phyloP scores from a whole-genome alignment of 208 protist species.

The Angomonas deanei region DNA sequence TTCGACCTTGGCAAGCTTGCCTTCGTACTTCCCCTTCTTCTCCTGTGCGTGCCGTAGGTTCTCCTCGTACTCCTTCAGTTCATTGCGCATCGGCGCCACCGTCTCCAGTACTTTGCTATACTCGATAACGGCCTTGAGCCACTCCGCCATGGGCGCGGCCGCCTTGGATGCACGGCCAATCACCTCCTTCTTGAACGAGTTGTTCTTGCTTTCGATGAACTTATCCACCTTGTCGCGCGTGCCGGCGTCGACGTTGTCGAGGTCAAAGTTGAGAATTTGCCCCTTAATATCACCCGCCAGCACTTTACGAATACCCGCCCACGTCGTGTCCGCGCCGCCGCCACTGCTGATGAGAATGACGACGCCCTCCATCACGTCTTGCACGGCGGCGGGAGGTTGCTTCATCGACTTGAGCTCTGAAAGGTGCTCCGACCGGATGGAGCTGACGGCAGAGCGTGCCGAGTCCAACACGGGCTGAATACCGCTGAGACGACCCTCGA shows the following conservation, averaged over 20 bases:
- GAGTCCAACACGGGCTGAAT: constrained; percentile 95
- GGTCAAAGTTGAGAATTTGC: constrained; percentile 96
- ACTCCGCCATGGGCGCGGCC: constrained; percentile 95
- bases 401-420: constrained; percentile 95
- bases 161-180: constrained; percentile 93
- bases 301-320: constrained; percentile 94
- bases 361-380: constrained; percentile 96
- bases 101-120: constrained; percentile 95
- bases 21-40: constrained; percentile 87
- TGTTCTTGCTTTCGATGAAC: constrained; percentile 80
- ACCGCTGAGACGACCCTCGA: constrained; percentile 90
- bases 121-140: constrained; percentile 95
- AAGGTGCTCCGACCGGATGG: constrained; percentile 91
- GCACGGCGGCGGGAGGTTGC: constrained; percentile 92
- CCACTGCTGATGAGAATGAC: constrained; percentile 89
- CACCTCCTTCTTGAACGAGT: constrained; percentile 91
- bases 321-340: constrained; percentile 78
- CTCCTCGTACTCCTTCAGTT: constrained; percentile 76
- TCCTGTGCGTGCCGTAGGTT: constrained; percentile 80
- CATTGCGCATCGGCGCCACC: constrained; percentile 83
- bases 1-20: constrained; percentile 90
- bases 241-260: constrained; percentile 67
- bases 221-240: constrained; percentile 77
- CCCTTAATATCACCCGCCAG: constrained; percentile 91
- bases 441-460: constrained; percentile 90